These are phyloP conservation scores for Trypanosoma lewisi DNA, from an alignment of 208 protist species.

Conservation along the genomic window DNA sequence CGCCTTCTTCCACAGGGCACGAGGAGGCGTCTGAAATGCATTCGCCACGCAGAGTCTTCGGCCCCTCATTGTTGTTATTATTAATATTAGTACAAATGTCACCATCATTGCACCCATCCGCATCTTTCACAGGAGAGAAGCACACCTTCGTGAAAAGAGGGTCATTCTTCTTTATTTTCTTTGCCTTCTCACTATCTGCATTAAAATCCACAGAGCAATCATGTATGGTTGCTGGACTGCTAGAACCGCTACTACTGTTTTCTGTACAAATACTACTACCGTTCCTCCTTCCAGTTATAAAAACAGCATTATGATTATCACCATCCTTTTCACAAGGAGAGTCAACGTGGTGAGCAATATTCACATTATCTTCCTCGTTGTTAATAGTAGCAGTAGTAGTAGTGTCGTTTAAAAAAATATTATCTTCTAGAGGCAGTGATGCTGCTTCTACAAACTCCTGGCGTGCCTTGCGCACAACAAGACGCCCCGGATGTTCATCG, in stretches of 20 bases:
- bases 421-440: background rate
- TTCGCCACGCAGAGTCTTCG: background rate
- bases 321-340: background rate
- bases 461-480: background rate
- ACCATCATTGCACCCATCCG: background rate
- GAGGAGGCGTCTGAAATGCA: background rate
- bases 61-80: background rate
- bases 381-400: too few relatives aligned
- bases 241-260: background rate
- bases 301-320: background rate
- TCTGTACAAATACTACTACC: background rate
- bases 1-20: too few relatives aligned
- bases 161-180: background rate
- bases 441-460: background rate
- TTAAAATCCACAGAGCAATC: background rate
- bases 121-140: background rate
- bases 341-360: background rate
- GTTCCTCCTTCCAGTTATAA: background rate
- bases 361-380: background rate
- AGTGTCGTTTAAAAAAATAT: constrained; percentile 1
- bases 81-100: background rate
- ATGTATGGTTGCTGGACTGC: background rate
- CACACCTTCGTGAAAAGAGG: background rate
- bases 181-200: background rate
- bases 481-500: background rate